Base-by-base conservation (phyloP, 208 protist species). In the Phytomonas sp. region DNA sequence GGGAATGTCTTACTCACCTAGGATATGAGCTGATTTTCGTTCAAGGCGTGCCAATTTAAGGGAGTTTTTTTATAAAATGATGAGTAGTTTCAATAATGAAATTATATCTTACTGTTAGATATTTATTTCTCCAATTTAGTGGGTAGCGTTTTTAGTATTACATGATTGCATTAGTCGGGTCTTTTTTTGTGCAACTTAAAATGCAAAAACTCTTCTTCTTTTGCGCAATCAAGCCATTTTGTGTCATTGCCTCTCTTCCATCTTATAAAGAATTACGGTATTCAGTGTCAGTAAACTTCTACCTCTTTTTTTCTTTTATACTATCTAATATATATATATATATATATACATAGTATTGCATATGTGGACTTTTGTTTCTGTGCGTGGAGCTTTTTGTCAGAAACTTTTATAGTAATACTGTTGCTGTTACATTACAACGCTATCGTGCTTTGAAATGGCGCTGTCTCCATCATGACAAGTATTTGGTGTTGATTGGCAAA, bases 161-260 rank as follows among this genome's bases (percentile, higher is more conserved):
- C 17, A 56, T 56, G 20, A 26, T 56, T 56, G 23, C 61, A 65
- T 56, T 6, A 65, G 40, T 20, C 17, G 6, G 6, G 34, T 6
- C 7, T 2, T 26, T 69, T 69, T 51, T 51, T 46, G 31, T 56
- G 11, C 20, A 65, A 56, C 8, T 28, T 1, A 36, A 62, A 60
- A 61, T 59, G 17, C 17, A 28, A 20, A 65, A 17, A 46, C 0
- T 36, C 11, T 46, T 71, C 0, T 71, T 37, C 15, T 70, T 71
- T 66, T 67, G 68, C 29, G 4, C 30, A 37, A 5, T 70, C 2
- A 29, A 9, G 28, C 28, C 3, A 60, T 30, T 63, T 62, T 43
- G 3, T 20, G 6, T 29, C 6, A 30, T 0, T 23, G 13, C 26
- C 4, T 26, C 20, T 20, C 26, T 56, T 56, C 5, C 9, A 51